A percentile compares a stretch with the other conserved stretches of the same genome.
Evolutionary conservation across 352 stramenopile genomes (phyloP).

Genomic region (Pythium utonaiense): DNA sequence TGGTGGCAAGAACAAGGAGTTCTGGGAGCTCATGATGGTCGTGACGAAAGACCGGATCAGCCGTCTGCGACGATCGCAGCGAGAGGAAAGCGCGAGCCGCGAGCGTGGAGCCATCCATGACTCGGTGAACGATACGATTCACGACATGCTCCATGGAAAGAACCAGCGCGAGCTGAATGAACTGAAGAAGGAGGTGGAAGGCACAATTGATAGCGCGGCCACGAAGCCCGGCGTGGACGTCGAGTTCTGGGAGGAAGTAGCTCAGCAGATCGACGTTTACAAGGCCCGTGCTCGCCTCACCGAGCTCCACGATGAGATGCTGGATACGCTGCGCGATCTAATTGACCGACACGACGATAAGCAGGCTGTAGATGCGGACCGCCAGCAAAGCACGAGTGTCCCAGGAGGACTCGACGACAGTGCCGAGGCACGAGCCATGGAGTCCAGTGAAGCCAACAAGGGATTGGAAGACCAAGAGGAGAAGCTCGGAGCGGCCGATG

Average conservation of each 20-base stretch:
- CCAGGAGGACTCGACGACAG: conserved; percentile 45
- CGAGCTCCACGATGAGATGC: conserved; percentile 93
- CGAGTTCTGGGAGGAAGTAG: conserved; percentile 93
- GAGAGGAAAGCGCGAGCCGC: conserved; percentile 44
- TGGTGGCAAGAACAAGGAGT: conserved; percentile 60
- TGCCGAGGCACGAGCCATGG: conserved; percentile 60
- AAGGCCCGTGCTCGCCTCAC: conserved; percentile 85
- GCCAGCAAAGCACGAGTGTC: conserved; percentile 12
- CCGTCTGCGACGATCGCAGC: conserved; percentile 52
- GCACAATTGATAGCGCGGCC: conserved; percentile 57
- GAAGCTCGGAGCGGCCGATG: conserved; percentile 87
- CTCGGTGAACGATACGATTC: conserved; percentile 84
- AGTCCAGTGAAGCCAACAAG: conserved; percentile 54
- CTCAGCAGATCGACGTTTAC: conserved; percentile 91
- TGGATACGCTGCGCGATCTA: conserved; percentile 89
- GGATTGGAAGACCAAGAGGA: conserved; percentile 67
- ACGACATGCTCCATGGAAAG: conserved; percentile 89
- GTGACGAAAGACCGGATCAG: conserved; percentile 77
- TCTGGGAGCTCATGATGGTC: conserved; percentile 83
- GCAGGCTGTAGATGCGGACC: conserved; percentile 26
- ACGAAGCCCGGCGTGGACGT: conserved; percentile 79
- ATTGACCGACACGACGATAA: conserved; percentile 83
- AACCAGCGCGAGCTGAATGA: conserved; percentile 38
- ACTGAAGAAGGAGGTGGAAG: conserved; percentile 57
- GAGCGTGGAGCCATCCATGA: conserved; percentile 81